A percentile compares a stretch with the other conserved stretches of the same genome.
phyloP scores from a whole-genome alignment of 192 early-diverging fungal genomes.

The Coemansia sp. region DNA sequence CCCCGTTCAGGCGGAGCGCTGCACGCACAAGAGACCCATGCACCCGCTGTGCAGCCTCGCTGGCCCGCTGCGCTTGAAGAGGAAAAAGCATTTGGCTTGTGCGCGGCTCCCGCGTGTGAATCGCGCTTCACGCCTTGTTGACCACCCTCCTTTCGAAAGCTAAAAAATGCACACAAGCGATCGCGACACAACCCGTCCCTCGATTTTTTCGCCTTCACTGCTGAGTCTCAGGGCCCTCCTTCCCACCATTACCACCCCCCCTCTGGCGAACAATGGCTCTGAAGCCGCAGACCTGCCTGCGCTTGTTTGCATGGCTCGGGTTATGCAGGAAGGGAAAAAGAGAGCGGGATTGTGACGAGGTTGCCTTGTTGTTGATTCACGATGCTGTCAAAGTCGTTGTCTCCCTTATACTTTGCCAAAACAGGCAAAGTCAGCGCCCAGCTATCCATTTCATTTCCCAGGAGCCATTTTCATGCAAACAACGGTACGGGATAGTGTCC shows the following conservation, averaged over 20 bases:
- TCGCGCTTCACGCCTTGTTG: too few relatives aligned
- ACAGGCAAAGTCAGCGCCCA: conserved; percentile 7
- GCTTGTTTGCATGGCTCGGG: neutral
- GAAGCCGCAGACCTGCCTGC: conserved; percentile 1
- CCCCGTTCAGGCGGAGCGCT: too few relatives aligned
- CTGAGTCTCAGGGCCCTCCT: neutral
- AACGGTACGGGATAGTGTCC: neutral
- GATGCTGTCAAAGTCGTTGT: neutral
- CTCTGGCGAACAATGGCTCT: neutral
- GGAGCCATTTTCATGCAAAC: neutral
- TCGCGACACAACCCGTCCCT: neutral
- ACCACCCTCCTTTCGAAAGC: too few relatives aligned
- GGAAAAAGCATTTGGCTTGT: too few relatives aligned
- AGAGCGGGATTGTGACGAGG: conserved; percentile 1
- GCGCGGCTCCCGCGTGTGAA: too few relatives aligned
- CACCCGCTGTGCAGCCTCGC: too few relatives aligned
- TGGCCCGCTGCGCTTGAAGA: too few relatives aligned
- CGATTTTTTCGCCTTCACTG: neutral
- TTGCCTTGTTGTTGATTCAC: conserved; percentile 2
- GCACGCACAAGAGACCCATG: too few relatives aligned
- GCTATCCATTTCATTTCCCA: conserved; percentile 7
- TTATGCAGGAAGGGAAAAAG: conserved; percentile 3
- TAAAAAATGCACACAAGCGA: neutral
- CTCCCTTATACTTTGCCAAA: conserved; percentile 8
- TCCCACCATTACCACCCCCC: neutral